Evolutionary conservation across 2,329 filamentous ascomycete species (phyloP).

Genomic region (Claviceps citrina): DNA sequence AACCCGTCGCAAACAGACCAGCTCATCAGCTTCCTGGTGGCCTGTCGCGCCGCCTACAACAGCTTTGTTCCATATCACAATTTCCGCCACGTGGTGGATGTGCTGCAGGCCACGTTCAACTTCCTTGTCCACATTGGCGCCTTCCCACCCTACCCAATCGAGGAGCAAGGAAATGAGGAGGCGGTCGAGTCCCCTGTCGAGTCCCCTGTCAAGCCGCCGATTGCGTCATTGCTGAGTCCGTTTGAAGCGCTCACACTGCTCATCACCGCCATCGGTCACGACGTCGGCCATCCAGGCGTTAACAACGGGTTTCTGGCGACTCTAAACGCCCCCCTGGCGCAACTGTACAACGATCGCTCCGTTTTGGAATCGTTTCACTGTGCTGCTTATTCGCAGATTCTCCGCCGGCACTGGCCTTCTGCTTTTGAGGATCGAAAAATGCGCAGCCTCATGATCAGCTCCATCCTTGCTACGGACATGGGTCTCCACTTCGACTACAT

Average conservation of each 20-base stretch:
- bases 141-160: slow-evolving; percentile 48
- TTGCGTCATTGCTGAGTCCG: slow-evolving; percentile 63
- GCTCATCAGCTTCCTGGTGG: slow-evolving; percentile 70
- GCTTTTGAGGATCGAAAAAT: slow-evolving; percentile 67
- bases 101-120: slow-evolving; percentile 82
- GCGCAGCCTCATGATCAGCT: slow-evolving; percentile 85
- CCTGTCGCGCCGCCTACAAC: slow-evolving; percentile 88
- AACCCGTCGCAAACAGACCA: slow-evolving; percentile 39
- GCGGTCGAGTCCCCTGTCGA: too few species aligned
- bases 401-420: slow-evolving; percentile 79
- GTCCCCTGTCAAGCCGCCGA: slow-evolving; percentile 40
- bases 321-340: slow-evolving; percentile 80
- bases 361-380: slow-evolving; percentile 96
- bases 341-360: slow-evolving; percentile 92
- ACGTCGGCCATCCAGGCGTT: slow-evolving; percentile 92
- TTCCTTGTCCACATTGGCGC: slow-evolving; percentile 72
- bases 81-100: slow-evolving; percentile 92
- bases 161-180: slow-evolving; percentile 16
- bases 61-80: slow-evolving; percentile 95
- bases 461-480: slow-evolving; percentile 97
- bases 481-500: slow-evolving; percentile 94
- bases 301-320: slow-evolving; percentile 94
- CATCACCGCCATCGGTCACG: slow-evolving; percentile 92
- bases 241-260: slow-evolving; percentile 81
- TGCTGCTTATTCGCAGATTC: slow-evolving; percentile 88